Base-by-base conservation (phyloP, 805 yeast species). In the Yamadazyma endophytica region DNA sequence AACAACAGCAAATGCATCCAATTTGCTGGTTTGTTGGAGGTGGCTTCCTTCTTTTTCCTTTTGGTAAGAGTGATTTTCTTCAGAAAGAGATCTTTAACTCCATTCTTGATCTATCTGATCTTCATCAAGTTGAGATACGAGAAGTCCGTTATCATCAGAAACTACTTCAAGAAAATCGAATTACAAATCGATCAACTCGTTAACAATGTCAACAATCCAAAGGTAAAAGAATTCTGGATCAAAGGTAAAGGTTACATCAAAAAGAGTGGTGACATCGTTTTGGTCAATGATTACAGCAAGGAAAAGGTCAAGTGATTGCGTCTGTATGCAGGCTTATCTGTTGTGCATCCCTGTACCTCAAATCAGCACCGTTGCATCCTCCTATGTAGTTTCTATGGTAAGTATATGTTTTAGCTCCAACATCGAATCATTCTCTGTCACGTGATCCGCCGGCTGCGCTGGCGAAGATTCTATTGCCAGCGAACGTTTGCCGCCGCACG, bases 111-210 rank as follows among this genome's bases (percentile, higher is more conserved):
- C 7, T 82, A 77, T 51, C 51, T 73, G 9, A 35, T 75, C 9
- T 89, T 89, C 62, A 68, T 87, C 58, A 84, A 84, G 57, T 56
- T 82, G 35, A 76, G 95, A 57, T 84, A 68, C 52, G 94, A 86
- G 52, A 78, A 77, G 44, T 82, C 92, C 3, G 64, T 75, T 18
- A 79, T 77, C 62, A 81, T 87, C 34, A 79, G 85, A 58, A 64
- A 73, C 40, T 78, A 77, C 19, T 65, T 86, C 52, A 77, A 82
- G 61, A 64, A 70, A 31, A 64, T 81, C 64, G 94, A 84, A 56
- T 79, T 82, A 28, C 48, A 46, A 32, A 41, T 59, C 32, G 70
- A 64, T 34, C 47, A 48, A n/a, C 28, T 45, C 12, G 56, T 61
- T 31, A 53, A 49, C 48, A 37, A 44, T 17, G 33, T 48, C 5